Evolutionary conservation across 768 basidiomycete genomes (phyloP), one percentile per base, ranked within the genome.

Genomic region (Mycena haematopus): DNA sequence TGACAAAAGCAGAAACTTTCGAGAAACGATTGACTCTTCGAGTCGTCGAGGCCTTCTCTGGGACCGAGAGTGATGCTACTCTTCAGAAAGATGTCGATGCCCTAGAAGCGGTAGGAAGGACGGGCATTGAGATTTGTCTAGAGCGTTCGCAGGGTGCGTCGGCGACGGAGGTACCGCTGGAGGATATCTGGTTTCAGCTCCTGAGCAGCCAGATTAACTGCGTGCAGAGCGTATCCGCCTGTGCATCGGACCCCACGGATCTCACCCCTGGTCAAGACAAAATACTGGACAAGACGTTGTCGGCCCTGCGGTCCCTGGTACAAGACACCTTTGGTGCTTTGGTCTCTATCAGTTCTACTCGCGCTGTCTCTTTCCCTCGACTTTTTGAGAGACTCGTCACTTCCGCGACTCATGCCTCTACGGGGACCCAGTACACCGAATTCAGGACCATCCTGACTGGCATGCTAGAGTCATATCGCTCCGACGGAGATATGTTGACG

Each of bases 401-500:
- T 67, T 85, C 89, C 2, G 81, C 87, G 29, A 74, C 80, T 15
- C 72, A 77, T 22, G 77, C 85, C 3, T 78, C 86, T 1, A 79
- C 82, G 24, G 83, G 86, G 35, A 85, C 87, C 14, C 86, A 88
- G 27, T 99, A 98, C 75, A 87, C 89, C 22, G 96, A 99, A 75
- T 96, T 99, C 75, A 84, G 94, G 47, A 84, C 86, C 13, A 95
- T 99, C 62, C 80, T 99, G 31, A 89, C 88, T 0, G 91, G 93
- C n/a, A 99, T 99, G 93, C 76, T 99, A 69, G 95, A 96, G 70
- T 91, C 94, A 2, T 99, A 98, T 77, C 87, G 90, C 40, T 87
- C 91, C 4, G 96, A 99, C 66, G 93, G 92, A 27, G 96, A 98
- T 67, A 86, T 96, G 82, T 79, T 99, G 25, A 76, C 81, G 45